Base-by-base conservation (phyloP, 176 grass and related monocot species). In the Avena sativa region DNA sequence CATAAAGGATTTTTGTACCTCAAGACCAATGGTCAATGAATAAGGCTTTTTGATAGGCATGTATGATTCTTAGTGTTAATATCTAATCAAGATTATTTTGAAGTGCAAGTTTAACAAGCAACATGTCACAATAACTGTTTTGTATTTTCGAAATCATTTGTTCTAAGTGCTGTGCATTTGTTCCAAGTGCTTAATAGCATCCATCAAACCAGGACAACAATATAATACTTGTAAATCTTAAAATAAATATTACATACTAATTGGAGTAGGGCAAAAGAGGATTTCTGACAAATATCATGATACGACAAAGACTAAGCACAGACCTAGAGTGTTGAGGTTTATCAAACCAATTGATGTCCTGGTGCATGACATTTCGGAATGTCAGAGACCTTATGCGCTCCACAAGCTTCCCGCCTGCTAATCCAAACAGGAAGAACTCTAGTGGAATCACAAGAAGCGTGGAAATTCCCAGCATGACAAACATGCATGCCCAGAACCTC, bases 341-440 rank as follows among this genome's bases (percentile, higher is more conserved):
- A 81, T 98, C 95, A 74, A 95, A 98, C 95, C 93, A 95, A 50
- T 88, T 89, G 21, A 95, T 98, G 20, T 98, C 95, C 83, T 93
- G 93, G 61, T 92, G 83, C 79, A 98, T 89, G 44, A 93, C 76
- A 66, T 81, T 95, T 73, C 23, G 78, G 52, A 98, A 98, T 75
- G 91, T 86, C 55, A 78, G 15, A 23, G 93, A 95, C 25, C 93
- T 84, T 66, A 98, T 87, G 11, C 93, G 87, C 87, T 92, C 91
- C 28, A 95, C 87, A 67, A 98, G 90, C 79, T 93, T 95, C 12
- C 88, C 95, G 3, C 93, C 93, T 63, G 95, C 93, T 76, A 98
- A 67, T 44, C 88, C 90, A 84, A 98, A 95, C 4, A 98, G 85
- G 88, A 87, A 93, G 62, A 91, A 93, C 76, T 93, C 86, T 20